A percentile compares a stretch with the other conserved stretches of the same genome.
These are phyloP conservation scores for Firmiana major DNA, from an alignment of 345 rosid genomes.

Conservation along the genomic window DNA sequence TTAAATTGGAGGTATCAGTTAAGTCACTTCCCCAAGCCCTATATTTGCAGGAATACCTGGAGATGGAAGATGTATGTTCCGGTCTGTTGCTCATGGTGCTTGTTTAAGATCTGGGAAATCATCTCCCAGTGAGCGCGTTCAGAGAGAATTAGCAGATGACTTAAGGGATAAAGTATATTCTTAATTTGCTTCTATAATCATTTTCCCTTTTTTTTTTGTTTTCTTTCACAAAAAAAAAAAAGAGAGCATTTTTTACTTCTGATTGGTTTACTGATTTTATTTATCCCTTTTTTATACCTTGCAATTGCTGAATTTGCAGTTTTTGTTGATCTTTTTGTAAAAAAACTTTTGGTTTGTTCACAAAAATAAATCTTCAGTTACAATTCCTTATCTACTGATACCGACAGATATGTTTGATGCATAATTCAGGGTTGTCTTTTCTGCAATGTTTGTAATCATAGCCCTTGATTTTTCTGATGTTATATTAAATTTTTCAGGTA, in stretches of 20 bases:
- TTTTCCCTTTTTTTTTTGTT: background rate
- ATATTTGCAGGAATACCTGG: conserved; percentile 78
- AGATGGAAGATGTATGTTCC: conserved; percentile 95
- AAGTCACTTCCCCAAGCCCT: conserved; percentile 7
- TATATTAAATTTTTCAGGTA: conserved; percentile 53
- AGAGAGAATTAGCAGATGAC: conserved; percentile 84
- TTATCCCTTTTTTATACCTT: background rate
- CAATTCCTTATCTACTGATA: background rate
- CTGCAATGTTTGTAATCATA: background rate
- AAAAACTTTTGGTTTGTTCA: background rate
- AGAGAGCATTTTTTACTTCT: background rate
- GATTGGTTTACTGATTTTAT: background rate
- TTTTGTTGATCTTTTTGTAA: background rate
- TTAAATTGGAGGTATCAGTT: conserved; percentile 5
- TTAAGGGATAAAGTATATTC: conserved; percentile 52
- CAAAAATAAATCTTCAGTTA: background rate
- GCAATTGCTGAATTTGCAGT: background rate
- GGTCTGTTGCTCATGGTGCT: conserved; percentile 86
- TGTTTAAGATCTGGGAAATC: conserved; percentile 63
- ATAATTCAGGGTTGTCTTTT: background rate
- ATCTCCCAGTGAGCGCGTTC: conserved; percentile 60
- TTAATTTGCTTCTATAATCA: background rate
- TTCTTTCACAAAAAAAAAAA: background rate
- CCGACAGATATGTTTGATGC: background rate
- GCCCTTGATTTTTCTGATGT: conserved; percentile 10